Base-by-base conservation (phyloP, 768 basidiomycete genomes). In the Lenzites betulinus region DNA sequence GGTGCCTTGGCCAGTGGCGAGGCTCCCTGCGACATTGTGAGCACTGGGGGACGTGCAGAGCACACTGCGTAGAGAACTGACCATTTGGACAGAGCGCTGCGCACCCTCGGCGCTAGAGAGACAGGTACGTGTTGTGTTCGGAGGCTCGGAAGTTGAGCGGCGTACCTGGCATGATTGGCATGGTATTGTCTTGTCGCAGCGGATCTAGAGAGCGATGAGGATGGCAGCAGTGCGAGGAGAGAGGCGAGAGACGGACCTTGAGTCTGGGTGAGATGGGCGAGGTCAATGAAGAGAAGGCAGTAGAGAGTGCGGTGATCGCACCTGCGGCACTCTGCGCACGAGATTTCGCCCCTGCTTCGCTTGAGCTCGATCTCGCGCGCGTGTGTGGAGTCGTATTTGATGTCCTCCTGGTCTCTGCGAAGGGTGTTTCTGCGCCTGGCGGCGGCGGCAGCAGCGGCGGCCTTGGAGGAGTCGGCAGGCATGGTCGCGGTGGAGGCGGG, bases 141-240 rank as follows among this genome's bases (percentile, higher is more conserved):
- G 30, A 26, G 16, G 15, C n/a, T 8, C 15, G 33, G 18, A 23
- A 13, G 13, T 7, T 35, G 12, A 12, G 58, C 28, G 22, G 71
- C 77, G 42, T 69, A 85, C 87, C 77, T 84, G 83, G 70, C 89
- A 90, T 0, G 88, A 88, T 70, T 89, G 86, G 69, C 89, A 90
- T 11, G 89, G 89, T 54, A 90, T 87, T 64, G 87, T 82, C 77
- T 90, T 90, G 81, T 90, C 87, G 76, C 89, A 91, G 70, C 89
- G 89, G 71, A 91, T 89, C 79, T 90, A 87, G 66, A 85, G 77
- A 67, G 4, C 47, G 23, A 8, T 54, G 20, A 57, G 47, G 26
- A 35, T 23, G 36, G 23, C 28, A 41, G 51, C 13, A 18, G 7
- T 26, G 48, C 38, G 39, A 52, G 39, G 43, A 26, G 52, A 30